These are phyloP conservation scores for Xylaria grammica DNA, from an alignment of 495 filamentous ascomycete species.

Conservation along the genomic window DNA sequence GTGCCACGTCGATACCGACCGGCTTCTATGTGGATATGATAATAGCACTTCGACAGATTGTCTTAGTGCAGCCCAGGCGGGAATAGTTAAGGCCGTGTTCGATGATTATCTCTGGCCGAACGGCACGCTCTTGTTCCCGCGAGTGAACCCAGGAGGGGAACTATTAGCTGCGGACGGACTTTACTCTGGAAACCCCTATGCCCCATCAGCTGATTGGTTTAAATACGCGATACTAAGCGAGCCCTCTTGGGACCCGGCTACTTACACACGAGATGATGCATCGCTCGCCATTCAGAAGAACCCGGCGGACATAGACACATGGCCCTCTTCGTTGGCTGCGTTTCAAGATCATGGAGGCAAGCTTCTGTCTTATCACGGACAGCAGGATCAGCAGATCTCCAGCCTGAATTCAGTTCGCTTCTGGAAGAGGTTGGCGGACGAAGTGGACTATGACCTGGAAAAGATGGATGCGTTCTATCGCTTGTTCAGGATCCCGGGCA, in stretches of 20 bases:
- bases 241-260: slow-evolving; percentile 51
- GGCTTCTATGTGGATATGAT: slow-evolving; percentile 47
- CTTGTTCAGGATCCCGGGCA: slow-evolving; percentile 37
- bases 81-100: slow-evolving; percentile 56
- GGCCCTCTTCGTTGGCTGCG: slow-evolving; percentile 42
- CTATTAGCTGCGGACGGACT: slow-evolving; percentile 19
- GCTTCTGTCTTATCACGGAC: slow-evolving; percentile 53
- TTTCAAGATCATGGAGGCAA: slow-evolving; percentile 51
- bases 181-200: slow-evolving; percentile 29
- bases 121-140: slow-evolving; percentile 59
- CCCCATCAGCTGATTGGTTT: slow-evolving; percentile 44
- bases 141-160: slow-evolving; percentile 44
- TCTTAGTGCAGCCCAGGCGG: slow-evolving; percentile 53
- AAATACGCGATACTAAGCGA: slow-evolving; percentile 61
- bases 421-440: slow-evolving; percentile 45
- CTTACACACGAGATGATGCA: slow-evolving; percentile 33
- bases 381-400: slow-evolving; percentile 48
- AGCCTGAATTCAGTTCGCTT: slow-evolving; percentile 42
- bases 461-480: slow-evolving; percentile 58
- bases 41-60: slow-evolving; percentile 44
- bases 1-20: slow-evolving; percentile 55
- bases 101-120: slow-evolving; percentile 53
- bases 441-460: slow-evolving; percentile 45
- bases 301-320: slow-evolving; percentile 44
- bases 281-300: slow-evolving; percentile 35